phyloP scores from a whole-genome alignment of 2,329 filamentous ascomycete genomes.

The Ceratocystis huliohia region DNA sequence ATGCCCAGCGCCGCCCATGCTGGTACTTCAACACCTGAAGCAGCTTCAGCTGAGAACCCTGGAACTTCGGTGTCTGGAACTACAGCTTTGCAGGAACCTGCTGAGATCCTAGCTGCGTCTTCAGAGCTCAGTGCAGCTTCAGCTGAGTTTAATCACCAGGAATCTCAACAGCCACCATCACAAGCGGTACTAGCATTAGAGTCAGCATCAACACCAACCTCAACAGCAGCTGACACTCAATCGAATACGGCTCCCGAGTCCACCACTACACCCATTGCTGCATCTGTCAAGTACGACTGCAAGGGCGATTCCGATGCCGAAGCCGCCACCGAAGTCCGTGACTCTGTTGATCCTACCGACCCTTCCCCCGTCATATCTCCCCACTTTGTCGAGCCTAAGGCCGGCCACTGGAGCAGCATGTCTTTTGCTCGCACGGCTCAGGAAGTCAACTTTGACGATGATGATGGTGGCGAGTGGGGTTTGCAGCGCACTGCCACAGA shows the following conservation, averaged over 20 bases:
- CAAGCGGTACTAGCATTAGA: too few species aligned
- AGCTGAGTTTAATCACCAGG: too few species aligned
- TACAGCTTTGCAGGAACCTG: not conserved
- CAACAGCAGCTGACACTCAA: not conserved
- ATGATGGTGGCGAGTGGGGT: conserved; percentile 48
- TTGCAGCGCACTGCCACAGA: conserved; percentile 41
- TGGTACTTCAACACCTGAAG: not conserved
- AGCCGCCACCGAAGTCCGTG: not conserved
- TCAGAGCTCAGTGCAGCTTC: too few species aligned
- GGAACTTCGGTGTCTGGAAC: not conserved
- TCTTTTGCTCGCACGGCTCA: conserved; percentile 53
- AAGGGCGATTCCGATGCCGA: not conserved
- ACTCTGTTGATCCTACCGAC: not conserved
- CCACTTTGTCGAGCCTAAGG: conserved; percentile 26
- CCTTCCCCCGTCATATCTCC: conserved; percentile 14
- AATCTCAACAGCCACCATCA: too few species aligned
- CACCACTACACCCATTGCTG: not conserved
- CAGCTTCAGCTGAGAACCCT: too few species aligned
- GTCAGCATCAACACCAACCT: not conserved
- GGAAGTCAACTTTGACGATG: conserved; percentile 47
- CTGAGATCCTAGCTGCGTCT: not conserved
- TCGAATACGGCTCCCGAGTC: not conserved
- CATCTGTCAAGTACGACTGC: not conserved
- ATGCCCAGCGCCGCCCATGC: conserved; percentile 27
- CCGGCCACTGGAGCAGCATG: conserved; percentile 47